phyloP scores from a whole-genome alignment of 192 early-diverging fungal genomes.

The Haplosporangium gracile region DNA sequence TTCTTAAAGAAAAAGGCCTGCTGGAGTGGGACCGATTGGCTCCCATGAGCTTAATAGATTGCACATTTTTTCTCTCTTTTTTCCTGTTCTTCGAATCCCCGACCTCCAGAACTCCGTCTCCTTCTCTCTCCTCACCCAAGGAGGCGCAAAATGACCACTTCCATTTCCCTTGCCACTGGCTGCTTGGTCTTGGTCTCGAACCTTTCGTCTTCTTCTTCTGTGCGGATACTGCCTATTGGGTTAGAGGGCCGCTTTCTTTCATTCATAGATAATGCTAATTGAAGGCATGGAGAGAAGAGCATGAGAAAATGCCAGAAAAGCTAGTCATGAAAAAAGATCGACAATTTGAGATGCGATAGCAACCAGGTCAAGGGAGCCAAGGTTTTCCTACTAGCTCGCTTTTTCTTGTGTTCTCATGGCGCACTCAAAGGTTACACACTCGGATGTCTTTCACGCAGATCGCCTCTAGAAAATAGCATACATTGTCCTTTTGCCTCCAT shows the following conservation, averaged over 20 bases:
- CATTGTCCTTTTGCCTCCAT: too few relatives aligned
- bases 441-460: too few relatives aligned
- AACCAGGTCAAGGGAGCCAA: too few relatives aligned
- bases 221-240: background rate
- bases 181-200: background rate
- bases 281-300: too few relatives aligned
- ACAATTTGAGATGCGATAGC: too few relatives aligned
- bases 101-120: background rate
- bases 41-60: constrained; percentile 15
- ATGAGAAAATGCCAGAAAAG: too few relatives aligned
- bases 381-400: too few relatives aligned
- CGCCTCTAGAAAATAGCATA: too few relatives aligned
- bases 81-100: background rate
- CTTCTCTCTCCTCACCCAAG: background rate
- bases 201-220: background rate
- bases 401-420: too few relatives aligned
- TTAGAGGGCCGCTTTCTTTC: background rate
- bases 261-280: background rate
- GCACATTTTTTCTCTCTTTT: background rate
- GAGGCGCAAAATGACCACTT: background rate
- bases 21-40: constrained; percentile 37
- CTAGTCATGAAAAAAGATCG: too few relatives aligned
- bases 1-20: background rate
- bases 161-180: too few relatives aligned
- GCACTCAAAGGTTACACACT: too few relatives aligned